Base-by-base conservation (phyloP, 768 basidiomycete genomes). In the Lactarius sanguifluus region DNA sequence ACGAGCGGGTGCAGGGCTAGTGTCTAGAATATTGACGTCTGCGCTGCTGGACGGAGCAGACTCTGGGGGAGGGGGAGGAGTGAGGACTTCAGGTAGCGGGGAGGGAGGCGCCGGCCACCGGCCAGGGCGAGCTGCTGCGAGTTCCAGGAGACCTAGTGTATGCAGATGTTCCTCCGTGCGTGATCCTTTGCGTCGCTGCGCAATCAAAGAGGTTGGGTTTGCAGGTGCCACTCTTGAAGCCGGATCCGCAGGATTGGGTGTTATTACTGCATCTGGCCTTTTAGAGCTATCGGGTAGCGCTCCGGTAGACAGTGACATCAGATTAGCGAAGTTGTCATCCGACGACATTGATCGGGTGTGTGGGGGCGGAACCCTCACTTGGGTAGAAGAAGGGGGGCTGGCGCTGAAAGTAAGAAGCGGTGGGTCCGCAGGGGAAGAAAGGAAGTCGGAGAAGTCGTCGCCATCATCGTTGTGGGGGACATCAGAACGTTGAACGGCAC, bases 71-170 rank as follows among this genome's bases (percentile, higher is more conserved):
- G 65, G 34, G 23, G 69, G 69, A 15, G 65, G 65, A 28, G 57
- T 60, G 45, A 68, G 25, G 41, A 47, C 38, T 36, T 54, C 61
- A 28, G 69, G 61, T 4, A 69, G 62, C 8, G 66, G 66, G n/a
- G 66, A 67, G 25, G 65, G 64, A 9, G 67, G 65, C 5, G 64
- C 67, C 1, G 67, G 65, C 65, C 67, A 68, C 12, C 58, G 57
- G 10, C 64, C 64, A 32, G 67, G 52, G 16, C 59, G 59, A 23
- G 64, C 47, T 40, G 64, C 86, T 9, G 85, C 89, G 18, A 75
- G 77, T 67, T 86, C 81, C 70, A 91, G 73, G 30, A 90, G 77
- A 67, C 79, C 85, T 66, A 82, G 74, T 2, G 87, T 86, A 45
- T 87, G 83, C 64, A 81, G 79, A 68, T 86, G 86, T 63, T 83